Base-by-base conservation (phyloP, 2,329 filamentous ascomycete species). In the Myriangium duriaei region DNA sequence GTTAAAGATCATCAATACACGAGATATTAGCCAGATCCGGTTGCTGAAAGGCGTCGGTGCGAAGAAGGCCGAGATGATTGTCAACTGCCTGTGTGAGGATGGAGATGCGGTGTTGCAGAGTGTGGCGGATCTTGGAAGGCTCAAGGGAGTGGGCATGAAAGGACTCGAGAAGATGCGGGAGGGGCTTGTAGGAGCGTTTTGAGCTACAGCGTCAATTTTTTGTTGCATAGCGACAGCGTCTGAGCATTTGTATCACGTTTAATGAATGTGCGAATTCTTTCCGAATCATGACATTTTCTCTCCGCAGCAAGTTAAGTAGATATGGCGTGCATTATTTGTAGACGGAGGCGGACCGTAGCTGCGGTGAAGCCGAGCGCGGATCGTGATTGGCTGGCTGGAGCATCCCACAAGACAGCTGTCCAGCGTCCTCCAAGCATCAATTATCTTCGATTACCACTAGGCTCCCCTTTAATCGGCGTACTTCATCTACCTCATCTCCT, bases 1-100 rank as follows among this genome's bases (percentile, higher is more conserved):
- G 2, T 66, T 86, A 2, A 65, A 72, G 32, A 79, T 85, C 49
- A 72, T 86, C 59, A 86, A 86, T 62, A 82, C 78, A 13, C 70
- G 77, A 34, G 76, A 86, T 43, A 59, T 79, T 12, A 62, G 62
- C 11, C 65, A 72, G 51, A 85, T 86, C 56, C 72, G 71, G 49
- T 61, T 72, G 3, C 65, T 86, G 1, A 74, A 75, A 28, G 81
- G 81, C 2, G 76, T 86, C 9, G 81, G 81, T 0, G 67, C 74
- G 1, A 85, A 84, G 62, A 81, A 78, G 55, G 81, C 81, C 2
- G 64, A 68, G 41, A 60, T 58, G 9, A 69, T 69, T 26, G 65
- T 69, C 1, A 62, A 63, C 28, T 63, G 58, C 43, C 47, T 69
- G 10, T 58, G 63, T 19, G 65, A 67, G 45, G 60, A 52, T 4